phyloP scores from a whole-genome alignment of 1,284 basidiomycete species.

The Athelia sp. region DNA sequence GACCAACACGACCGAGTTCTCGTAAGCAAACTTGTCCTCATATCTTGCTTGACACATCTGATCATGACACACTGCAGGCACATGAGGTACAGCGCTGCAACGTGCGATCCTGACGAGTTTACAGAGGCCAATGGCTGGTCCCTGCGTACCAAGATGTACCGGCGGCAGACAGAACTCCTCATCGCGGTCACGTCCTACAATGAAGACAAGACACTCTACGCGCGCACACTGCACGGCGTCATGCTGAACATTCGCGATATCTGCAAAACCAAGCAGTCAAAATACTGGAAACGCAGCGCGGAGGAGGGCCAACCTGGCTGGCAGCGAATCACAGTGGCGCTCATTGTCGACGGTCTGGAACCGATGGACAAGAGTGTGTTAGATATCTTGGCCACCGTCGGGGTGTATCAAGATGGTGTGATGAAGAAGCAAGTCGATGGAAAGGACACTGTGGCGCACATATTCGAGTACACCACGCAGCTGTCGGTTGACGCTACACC shows the following conservation, averaged over 20 bases:
- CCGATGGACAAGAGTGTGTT: constrained; percentile 94
- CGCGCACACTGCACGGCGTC: constrained; percentile 89
- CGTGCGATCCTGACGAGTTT: constrained; percentile 94
- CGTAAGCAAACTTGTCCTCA: constrained; percentile 46
- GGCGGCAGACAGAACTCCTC: constrained; percentile 88
- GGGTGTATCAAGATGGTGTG: constrained; percentile 90
- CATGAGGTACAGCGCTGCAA: constrained; percentile 92
- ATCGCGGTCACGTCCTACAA: constrained; percentile 91
- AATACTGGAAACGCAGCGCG: constrained; percentile 83
- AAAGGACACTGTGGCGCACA: constrained; percentile 89
- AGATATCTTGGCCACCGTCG: constrained; percentile 84
- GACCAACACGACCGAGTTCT: constrained; percentile 78
- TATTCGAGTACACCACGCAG: constrained; percentile 93
- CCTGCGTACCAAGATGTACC: constrained; percentile 80
- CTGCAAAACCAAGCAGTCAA: constrained; percentile 93
- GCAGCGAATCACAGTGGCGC: constrained; percentile 90
- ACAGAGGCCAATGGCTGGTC: constrained; percentile 76
- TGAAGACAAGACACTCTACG: constrained; percentile 91
- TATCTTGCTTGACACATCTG: constrained; percentile 3
- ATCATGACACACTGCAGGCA: constrained; percentile 41
- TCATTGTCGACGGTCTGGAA: constrained; percentile 92
- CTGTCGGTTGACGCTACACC: constrained; percentile 89
- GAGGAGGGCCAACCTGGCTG: constrained; percentile 89
- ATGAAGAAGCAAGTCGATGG: constrained; percentile 95
- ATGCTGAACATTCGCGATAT: constrained; percentile 99